Conservation (phyloP, 169 alveolate species). For the Babesia divergens region DNA sequence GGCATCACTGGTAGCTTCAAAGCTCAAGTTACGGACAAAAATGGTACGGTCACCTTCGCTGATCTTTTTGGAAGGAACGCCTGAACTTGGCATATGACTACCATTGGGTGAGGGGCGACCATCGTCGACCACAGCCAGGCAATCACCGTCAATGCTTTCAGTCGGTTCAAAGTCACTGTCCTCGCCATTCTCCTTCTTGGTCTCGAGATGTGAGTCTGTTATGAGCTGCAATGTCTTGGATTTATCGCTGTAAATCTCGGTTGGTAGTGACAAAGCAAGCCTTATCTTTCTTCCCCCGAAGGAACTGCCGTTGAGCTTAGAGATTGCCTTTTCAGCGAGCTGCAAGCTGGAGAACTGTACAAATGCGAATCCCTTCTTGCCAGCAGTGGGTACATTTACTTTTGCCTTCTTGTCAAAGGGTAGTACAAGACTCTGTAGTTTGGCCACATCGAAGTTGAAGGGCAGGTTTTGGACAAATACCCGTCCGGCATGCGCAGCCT, state of each 20-base stretch:
- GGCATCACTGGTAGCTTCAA: slow-evolving; percentile 47
- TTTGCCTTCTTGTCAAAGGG: slow-evolving; percentile 35
- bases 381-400: slow-evolving; percentile 34
- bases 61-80: background rate
- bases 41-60: slow-evolving; percentile 33
- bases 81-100: background rate
- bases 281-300: slow-evolving; percentile 48
- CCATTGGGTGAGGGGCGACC: slow-evolving; percentile 11
- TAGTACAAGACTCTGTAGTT: slow-evolving; percentile 11
- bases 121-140: background rate
- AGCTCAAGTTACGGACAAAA: slow-evolving; percentile 62
- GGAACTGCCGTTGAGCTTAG: slow-evolving; percentile 41
- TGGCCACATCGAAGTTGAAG: slow-evolving; percentile 7
- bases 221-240: background rate
- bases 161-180: background rate
- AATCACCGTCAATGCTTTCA: background rate
- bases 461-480: slow-evolving; percentile 61
- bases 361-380: slow-evolving; percentile 59
- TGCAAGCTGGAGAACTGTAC: slow-evolving; percentile 43
- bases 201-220: background rate
- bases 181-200: background rate
- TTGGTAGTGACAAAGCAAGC: slow-evolving; percentile 52
- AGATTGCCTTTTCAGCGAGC: slow-evolving; percentile 45
- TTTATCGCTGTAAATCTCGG: slow-evolving; percentile 25
- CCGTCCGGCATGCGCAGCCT: slow-evolving; percentile 36